Evolutionary conservation across 768 basidiomycete genomes (phyloP).

Genomic region (Mycena indigotica): DNA sequence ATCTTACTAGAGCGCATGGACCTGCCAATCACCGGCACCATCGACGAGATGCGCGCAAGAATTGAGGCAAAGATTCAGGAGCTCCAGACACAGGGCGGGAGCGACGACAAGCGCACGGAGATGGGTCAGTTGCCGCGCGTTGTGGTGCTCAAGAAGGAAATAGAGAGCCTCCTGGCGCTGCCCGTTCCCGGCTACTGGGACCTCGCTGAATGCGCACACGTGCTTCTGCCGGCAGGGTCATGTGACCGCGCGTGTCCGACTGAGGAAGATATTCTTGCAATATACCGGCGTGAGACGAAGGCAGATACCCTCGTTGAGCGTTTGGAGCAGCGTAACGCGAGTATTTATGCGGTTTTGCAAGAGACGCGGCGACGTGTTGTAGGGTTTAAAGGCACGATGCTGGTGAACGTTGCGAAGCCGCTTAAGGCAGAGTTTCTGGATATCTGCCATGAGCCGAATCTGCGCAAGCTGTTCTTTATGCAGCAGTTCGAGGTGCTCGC

Average conservation of each 20-base stretch:
- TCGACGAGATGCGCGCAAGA: slow-evolving; percentile 39
- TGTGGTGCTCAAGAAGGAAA: slow-evolving; percentile 46
- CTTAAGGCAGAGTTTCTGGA: slow-evolving; percentile 49
- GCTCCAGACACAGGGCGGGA: slow-evolving; percentile 34
- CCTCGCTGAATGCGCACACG: slow-evolving; percentile 40
- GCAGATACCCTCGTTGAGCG: slow-evolving; percentile 25
- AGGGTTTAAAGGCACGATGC: slow-evolving; percentile 29
- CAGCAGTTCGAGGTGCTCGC: slow-evolving; percentile 57
- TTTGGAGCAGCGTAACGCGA: slow-evolving; percentile 37
- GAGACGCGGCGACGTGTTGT: slow-evolving; percentile 35
- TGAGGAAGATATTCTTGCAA: slow-evolving; percentile 42
- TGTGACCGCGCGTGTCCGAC: slow-evolving; percentile 31
- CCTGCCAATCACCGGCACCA: slow-evolving; percentile 38
- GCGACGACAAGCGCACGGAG: slow-evolving; percentile 34
- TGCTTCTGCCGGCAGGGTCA: slow-evolving; percentile 27
- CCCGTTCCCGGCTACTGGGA: slow-evolving; percentile 54
- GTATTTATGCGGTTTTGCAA: slow-evolving; percentile 37
- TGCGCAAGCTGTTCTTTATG: slow-evolving; percentile 57
- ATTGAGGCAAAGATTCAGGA: slow-evolving; percentile 39
- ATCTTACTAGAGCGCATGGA: slow-evolving; percentile 44
- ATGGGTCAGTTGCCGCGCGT: slow-evolving; percentile 48
- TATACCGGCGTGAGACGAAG: slow-evolving; percentile 27
- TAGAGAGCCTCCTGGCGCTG: slow-evolving; percentile 47
- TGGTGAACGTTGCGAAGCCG: slow-evolving; percentile 46
- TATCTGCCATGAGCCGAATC: slow-evolving; percentile 42